Evolutionary conservation across 2,329 filamentous ascomycete species (phyloP).

Genomic region (Botrytis elliptica): DNA sequence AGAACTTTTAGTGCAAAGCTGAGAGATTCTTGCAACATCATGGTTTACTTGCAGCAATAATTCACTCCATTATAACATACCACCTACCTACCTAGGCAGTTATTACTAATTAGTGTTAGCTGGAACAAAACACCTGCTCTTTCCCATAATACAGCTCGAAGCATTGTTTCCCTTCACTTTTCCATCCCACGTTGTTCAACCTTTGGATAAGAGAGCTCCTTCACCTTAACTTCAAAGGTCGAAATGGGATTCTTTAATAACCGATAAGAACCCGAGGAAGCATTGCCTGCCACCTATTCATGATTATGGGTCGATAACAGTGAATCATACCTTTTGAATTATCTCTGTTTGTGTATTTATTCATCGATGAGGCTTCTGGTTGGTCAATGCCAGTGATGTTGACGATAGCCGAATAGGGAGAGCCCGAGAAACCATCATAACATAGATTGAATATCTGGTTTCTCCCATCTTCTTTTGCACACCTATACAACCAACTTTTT

Average conservation of each 20-base stretch:
- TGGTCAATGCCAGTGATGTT: not conserved
- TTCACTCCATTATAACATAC: not conserved
- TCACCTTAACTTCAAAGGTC: not conserved
- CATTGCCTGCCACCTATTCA: not conserved
- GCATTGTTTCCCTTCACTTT: not conserved
- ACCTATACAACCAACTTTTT: not conserved
- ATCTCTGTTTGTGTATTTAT: not conserved
- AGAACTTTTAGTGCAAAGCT: not conserved
- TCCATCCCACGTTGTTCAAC: not conserved
- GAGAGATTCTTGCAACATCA: not conserved
- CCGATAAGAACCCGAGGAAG: not conserved
- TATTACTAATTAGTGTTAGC: not conserved
- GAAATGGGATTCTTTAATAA: not conserved
- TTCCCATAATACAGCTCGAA: not conserved
- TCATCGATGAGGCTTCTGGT: not conserved
- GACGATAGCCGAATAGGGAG: not conserved
- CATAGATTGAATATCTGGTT: not conserved
- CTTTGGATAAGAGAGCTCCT: not conserved
- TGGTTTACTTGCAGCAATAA: not conserved
- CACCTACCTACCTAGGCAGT: not conserved
- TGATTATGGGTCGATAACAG: slow-evolving; percentile 2
- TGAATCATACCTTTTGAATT: not conserved
- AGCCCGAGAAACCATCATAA: not conserved
- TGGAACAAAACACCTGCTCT: not conserved
- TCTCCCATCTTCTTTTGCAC: not conserved